Evolutionary conservation across 331 rosid genomes (phyloP).

Genomic region (Saraca asoca): DNA sequence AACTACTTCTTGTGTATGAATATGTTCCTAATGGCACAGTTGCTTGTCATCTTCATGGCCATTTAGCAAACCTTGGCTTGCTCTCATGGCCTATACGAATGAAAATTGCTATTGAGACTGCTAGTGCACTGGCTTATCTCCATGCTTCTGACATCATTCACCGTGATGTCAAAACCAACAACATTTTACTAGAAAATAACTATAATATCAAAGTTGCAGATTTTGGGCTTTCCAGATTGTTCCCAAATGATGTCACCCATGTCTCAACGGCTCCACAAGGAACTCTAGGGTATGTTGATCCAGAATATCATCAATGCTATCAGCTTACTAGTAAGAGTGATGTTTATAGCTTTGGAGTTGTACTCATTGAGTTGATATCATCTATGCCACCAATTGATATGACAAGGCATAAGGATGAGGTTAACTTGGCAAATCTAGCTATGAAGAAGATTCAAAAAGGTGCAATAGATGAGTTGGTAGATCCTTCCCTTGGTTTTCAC

Average conservation of each 20-base stretch:
- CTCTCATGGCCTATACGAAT: conserved; percentile 52
- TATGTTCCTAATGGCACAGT: conserved; percentile 66
- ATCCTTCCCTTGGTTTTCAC: conserved; percentile 52
- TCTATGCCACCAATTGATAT: conserved; percentile 66
- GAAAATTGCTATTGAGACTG: conserved; percentile 70
- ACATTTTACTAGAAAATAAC: too few species aligned
- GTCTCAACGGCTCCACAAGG: conserved; percentile 77
- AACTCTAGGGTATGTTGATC: conserved; percentile 74
- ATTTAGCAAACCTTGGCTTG: conserved; percentile 35
- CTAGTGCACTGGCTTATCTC: conserved; percentile 56
- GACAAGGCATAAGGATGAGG: conserved; percentile 53
- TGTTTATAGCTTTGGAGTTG: conserved; percentile 68
- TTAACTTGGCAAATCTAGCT: conserved; percentile 55
- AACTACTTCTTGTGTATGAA: conserved; percentile 67
- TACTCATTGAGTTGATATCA: conserved; percentile 58
- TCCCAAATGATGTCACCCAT: conserved; percentile 58
- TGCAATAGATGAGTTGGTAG: conserved; percentile 46
- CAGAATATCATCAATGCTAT: conserved; percentile 61
- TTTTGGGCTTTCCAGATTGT: conserved; percentile 64
- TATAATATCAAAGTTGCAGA: conserved; percentile 81
- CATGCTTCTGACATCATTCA: too few species aligned
- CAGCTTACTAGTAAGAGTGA: conserved; percentile 68
- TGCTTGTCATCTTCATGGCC: conserved; percentile 64
- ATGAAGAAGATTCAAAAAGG: conserved; percentile 48
- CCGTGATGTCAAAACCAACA: too few species aligned